Conservation (phyloP, 768 basidiomycete genomes). For the Kwoniella sp. region DNA sequence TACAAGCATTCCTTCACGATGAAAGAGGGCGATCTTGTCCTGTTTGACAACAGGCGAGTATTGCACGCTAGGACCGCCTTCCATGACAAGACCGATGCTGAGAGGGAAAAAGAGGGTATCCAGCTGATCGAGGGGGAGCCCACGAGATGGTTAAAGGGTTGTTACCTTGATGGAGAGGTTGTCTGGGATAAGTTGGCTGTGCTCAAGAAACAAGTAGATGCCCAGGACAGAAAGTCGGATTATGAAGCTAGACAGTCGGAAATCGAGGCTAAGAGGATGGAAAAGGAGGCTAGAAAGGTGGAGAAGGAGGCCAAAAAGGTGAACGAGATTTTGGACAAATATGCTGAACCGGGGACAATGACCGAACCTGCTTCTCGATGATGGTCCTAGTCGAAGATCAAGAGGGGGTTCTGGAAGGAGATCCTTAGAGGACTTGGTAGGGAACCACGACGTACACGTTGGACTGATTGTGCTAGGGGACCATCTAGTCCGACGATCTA, state of each 20-base stretch:
- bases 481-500: too few species aligned
- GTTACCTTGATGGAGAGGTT: slow-evolving; percentile 63
- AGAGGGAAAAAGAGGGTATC: slow-evolving; percentile 46
- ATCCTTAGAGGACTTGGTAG: too few species aligned
- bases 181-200: slow-evolving; percentile 60
- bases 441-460: too few species aligned
- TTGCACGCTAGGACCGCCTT: slow-evolving; percentile 86
- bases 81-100: slow-evolving; percentile 54
- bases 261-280: neutral
- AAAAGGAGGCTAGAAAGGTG: neutral
- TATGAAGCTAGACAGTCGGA: neutral
- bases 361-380: too few species aligned
- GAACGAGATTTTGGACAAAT: neutral
- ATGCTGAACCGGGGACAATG: too few species aligned
- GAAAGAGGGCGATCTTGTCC: slow-evolving; percentile 76
- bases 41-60: slow-evolving; percentile 90
- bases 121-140: slow-evolving; percentile 56
- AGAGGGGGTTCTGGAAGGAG: too few species aligned
- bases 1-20: slow-evolving; percentile 69
- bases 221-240: neutral
- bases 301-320: neutral
- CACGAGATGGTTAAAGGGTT: slow-evolving; percentile 85
- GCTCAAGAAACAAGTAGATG: slow-evolving; percentile 17
- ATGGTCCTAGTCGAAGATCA: too few species aligned
- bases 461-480: too few species aligned